Conservation (phyloP, 1,139 yeast genomes). For the Sugiyamaella sp. region DNA sequence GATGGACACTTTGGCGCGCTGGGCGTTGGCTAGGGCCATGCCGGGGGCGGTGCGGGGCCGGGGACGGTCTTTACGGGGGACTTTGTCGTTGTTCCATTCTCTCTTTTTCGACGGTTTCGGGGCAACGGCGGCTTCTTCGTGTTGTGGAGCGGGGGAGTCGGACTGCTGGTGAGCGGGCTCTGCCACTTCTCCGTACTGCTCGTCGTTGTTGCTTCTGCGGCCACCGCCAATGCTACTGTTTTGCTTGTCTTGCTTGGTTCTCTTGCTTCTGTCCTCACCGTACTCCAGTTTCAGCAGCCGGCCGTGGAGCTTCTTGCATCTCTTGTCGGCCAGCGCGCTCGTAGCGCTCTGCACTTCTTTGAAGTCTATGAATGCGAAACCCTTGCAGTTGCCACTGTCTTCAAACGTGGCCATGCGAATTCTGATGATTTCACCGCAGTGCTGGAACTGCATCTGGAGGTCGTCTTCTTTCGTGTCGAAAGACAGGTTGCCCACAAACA, state of each 20-base stretch:
- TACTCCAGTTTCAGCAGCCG: constrained; percentile 84
- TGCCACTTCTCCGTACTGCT: constrained; percentile 24
- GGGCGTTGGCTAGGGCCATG: constrained; percentile 84
- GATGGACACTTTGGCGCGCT: constrained; percentile 86
- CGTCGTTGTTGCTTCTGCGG: constrained; percentile 18
- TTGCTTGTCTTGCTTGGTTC: constrained; percentile 39
- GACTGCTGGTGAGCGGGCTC: constrained; percentile 15
- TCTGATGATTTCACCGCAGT: constrained; percentile 76
- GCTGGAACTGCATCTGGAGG: constrained; percentile 73
- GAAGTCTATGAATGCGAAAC: constrained; percentile 92
- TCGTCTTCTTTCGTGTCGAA: constrained; percentile 89
- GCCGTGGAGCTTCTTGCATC: constrained; percentile 67
- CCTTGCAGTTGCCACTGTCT: constrained; percentile 95
- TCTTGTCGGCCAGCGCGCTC: constrained; percentile 73
- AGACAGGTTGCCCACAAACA: constrained; percentile 91
- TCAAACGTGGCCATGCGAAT: constrained; percentile 97
- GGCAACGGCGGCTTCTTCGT: not conserved
- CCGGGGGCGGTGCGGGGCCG: constrained; percentile 59
- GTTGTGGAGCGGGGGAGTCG: not conserved
- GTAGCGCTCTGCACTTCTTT: constrained; percentile 80
- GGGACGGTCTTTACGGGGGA: constrained; percentile 4
- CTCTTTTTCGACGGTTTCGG: not conserved
- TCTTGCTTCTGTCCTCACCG: constrained; percentile 92
- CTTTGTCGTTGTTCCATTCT: not conserved
- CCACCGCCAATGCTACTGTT: constrained; percentile 11